Evolutionary conservation across 2,329 filamentous ascomycete genomes (phyloP), one percentile per base, ranked within the genome.

Genomic region (Alternaria panax): DNA sequence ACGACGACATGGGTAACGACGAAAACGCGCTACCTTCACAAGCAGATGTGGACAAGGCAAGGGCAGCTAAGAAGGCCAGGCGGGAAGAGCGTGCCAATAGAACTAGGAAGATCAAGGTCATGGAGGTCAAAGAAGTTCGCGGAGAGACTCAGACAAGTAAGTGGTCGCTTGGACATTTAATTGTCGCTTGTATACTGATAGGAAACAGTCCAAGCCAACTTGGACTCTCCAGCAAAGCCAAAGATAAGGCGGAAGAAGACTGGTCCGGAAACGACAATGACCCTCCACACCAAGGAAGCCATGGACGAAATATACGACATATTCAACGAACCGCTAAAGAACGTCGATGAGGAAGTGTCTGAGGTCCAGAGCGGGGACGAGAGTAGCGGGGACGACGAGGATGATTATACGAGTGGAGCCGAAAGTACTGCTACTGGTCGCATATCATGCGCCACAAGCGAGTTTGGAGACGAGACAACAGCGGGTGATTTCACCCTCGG

Each of bases 301-400:
- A 97, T 94, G 63, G 93, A 98, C 69, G 95, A 99, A 69, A 97
- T 99, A 52, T 98, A 98, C 72, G 93, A 93, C 58, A 92, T 99
- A 47, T 99, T 98, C 80, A 98, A 95, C 72, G 91, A 95, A 58
- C 94, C 95, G 2, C 78, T 94, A 34, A 84, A 85, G 62, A 80
- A 81, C 3, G 77, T 81, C 55, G 78, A 79, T 18, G 76, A 81
- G 2, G 79, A 80, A 30, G 75, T 79, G 38, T 75, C 79, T 0
- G 85, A 83, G 24, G 83, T 84, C 2, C 88, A 92, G 14, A 88
- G 90, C 57, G 88, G 90, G 45, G 91, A 83, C 55, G 86, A 87
- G 16, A 87, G 83, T 57, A 86, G 87, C 28, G 90, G 93, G 66
- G 90, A 93, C 67, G 83, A 89, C 28, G 69, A 74, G 27, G 72